Conservation (phyloP, 2,329 filamentous ascomycete genomes). For the Passalora sequoiae region DNA sequence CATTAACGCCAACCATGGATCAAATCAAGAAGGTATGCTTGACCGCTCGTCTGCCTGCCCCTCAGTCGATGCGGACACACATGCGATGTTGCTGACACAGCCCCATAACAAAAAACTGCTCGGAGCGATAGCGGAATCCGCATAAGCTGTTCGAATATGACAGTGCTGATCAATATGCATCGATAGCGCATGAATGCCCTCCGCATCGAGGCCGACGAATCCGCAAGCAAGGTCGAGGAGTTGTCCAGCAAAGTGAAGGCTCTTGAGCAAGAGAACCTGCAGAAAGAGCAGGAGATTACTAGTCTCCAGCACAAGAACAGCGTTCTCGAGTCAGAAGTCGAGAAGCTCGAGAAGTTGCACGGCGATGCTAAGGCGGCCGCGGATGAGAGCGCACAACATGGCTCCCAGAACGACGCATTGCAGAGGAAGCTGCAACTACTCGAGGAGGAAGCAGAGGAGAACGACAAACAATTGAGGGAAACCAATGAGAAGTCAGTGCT, state of each 20-base stretch:
- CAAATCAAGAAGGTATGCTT: constrained; percentile 39
- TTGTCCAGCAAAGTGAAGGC: constrained; percentile 79
- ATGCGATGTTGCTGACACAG: no score
- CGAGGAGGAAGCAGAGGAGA: constrained; percentile 95
- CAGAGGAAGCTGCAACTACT: constrained; percentile 90
- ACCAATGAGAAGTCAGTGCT: constrained; percentile 90
- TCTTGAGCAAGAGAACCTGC: constrained; percentile 88
- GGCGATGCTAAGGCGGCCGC: constrained; percentile 84
- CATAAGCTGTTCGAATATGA: no score
- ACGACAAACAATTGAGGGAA: constrained; percentile 93
- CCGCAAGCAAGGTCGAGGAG: constrained; percentile 76
- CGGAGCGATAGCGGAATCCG: no score
- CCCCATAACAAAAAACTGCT: no score
- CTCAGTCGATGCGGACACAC: no score
- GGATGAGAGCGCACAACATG: constrained; percentile 74
- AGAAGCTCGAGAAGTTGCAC: constrained; percentile 80
- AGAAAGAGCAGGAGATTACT: constrained; percentile 97
- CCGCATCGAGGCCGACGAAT: constrained; percentile 88
- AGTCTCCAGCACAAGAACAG: constrained; percentile 94
- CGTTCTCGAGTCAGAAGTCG: constrained; percentile 81
- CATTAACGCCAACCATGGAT: constrained; percentile 34
- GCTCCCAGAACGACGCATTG: constrained; percentile 85
- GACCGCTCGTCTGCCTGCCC: constrained; percentile 25
- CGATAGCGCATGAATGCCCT: constrained; percentile 96
- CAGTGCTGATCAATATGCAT: no score